Base-by-base conservation (phyloP, 148 eudicot species). In the Drosera capensis region DNA sequence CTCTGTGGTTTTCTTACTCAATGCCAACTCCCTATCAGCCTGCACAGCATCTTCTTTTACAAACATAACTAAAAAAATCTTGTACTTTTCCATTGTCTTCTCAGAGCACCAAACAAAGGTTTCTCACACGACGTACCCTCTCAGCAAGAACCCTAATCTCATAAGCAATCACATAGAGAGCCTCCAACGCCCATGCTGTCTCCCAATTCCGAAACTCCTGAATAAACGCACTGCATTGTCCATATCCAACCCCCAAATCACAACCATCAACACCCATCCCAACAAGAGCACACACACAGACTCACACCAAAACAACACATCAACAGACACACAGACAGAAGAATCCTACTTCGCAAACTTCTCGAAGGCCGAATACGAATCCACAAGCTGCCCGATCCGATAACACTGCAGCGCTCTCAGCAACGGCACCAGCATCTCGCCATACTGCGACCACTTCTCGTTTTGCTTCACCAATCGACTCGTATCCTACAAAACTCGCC, bases 161-260 rank as follows among this genome's bases (percentile, higher is more conserved):
- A 47, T 81, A 92, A 48, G 77, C 80, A 63, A 85, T 60, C 29
- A 73, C 80, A 67, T 72, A 81, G 2, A 92, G 46, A 12, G 95
- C 79, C 49, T 81, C 82, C 51, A 92, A 74, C 44, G 95, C 99
- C 99, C 99, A 92, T 0, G 95, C 88, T 1, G 88, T 75, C 51
- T 92, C 99, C 95, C 95, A 85, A 40, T 84, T 92, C 46, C 95
- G 85, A 48, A 92, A 85, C 30, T 92, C 99, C 76, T 84, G 99
- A 53, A 81, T 48, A 50, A 85, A 85, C 25, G 88, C 88, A 76
- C 97, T 88, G 60, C 49, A 59, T 51, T 37, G n/a, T 48, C 53
- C 58, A 59, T 17, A 14, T 6, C 48, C 62, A 40, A 53, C 54
- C 53, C 49, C 47, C 41, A 35, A 54, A 41, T 20, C 59, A 24